Evolutionary conservation across 148 eudicot species (phyloP).

Genomic region (Salicornia ramosissima): DNA sequence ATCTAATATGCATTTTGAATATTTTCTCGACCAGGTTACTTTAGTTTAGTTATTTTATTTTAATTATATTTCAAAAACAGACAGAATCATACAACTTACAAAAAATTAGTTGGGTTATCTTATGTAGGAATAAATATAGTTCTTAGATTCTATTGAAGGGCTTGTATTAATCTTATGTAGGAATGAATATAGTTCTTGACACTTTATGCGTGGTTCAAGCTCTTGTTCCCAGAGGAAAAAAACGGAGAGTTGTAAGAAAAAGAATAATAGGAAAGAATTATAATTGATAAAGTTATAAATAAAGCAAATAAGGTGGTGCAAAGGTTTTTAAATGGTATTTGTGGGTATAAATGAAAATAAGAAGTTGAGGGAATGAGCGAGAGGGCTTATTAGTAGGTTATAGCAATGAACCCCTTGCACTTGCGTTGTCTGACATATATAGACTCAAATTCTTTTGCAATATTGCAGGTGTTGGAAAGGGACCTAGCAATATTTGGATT

Average conservation of each 20-base stretch:
- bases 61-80: no score
- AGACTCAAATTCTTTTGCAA: background rate
- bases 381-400: background rate
- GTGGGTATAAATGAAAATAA: background rate
- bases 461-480: conserved; percentile 75
- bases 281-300: background rate
- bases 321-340: background rate
- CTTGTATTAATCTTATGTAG: no score
- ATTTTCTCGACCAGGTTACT: no score
- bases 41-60: no score
- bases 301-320: background rate
- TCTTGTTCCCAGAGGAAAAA: no score
- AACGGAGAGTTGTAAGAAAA: background rate
- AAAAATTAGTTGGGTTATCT: no score
- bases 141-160: no score
- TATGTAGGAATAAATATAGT: no score
- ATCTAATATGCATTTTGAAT: no score
- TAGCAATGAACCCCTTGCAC: background rate
- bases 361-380: background rate
- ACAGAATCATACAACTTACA: no score
- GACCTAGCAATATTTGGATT: conserved; percentile 96
- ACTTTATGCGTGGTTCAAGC: no score
- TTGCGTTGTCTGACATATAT: background rate
- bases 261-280: background rate
- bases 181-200: no score